phyloP scores from a whole-genome alignment of 2,329 filamentous ascomycete genomes.

The Graphilbum ipis-grandicollis region DNA sequence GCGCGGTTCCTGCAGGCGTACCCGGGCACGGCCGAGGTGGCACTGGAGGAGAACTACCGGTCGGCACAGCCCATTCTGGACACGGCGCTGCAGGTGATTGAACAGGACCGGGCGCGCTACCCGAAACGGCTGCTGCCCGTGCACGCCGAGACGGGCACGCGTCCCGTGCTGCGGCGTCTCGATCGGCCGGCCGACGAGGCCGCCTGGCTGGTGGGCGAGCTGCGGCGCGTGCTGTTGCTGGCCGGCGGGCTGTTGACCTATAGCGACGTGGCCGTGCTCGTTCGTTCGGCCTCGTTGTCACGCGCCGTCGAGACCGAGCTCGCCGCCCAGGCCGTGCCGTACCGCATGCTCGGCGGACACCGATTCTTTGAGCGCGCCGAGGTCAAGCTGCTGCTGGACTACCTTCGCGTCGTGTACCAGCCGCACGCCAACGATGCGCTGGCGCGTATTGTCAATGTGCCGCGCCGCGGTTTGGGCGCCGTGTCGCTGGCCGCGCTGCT shows the following conservation, averaged over 20 bases:
- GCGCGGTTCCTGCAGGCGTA: slow-evolving; percentile 61
- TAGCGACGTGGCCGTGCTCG: slow-evolving; percentile 68
- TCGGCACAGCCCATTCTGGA: slow-evolving; percentile 74
- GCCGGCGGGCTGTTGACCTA: slow-evolving; percentile 56
- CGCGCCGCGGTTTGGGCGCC: slow-evolving; percentile 66
- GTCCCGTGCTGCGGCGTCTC: slow-evolving; percentile 64
- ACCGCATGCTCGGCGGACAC: slow-evolving; percentile 73
- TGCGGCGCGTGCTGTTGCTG: slow-evolving; percentile 51
- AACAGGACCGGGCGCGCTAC: slow-evolving; percentile 71
- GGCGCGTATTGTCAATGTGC: slow-evolving; percentile 68
- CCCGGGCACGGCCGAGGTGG: slow-evolving; percentile 61
- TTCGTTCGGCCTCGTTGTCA: slow-evolving; percentile 72
- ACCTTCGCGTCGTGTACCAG: slow-evolving; percentile 69
- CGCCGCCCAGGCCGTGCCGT: slow-evolving; percentile 65
- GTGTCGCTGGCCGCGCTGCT: slow-evolving; percentile 56
- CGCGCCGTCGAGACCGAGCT: slow-evolving; percentile 72
- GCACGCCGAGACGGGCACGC: slow-evolving; percentile 61
- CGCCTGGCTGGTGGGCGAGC: slow-evolving; percentile 75
- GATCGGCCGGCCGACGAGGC: slow-evolving; percentile 57
- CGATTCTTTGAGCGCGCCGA: slow-evolving; percentile 88
- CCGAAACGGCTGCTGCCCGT: slow-evolving; percentile 66
- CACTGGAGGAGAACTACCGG: slow-evolving; percentile 86
- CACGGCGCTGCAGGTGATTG: slow-evolving; percentile 69
- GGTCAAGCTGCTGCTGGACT: slow-evolving; percentile 75
- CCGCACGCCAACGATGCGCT: slow-evolving; percentile 79